Percentiles rank a stretch among this genome's conserved stretches.
These are phyloP conservation scores for Brettanomyces bruxellensis DNA, from an alignment of 805 yeast species.

Conservation along the genomic window DNA sequence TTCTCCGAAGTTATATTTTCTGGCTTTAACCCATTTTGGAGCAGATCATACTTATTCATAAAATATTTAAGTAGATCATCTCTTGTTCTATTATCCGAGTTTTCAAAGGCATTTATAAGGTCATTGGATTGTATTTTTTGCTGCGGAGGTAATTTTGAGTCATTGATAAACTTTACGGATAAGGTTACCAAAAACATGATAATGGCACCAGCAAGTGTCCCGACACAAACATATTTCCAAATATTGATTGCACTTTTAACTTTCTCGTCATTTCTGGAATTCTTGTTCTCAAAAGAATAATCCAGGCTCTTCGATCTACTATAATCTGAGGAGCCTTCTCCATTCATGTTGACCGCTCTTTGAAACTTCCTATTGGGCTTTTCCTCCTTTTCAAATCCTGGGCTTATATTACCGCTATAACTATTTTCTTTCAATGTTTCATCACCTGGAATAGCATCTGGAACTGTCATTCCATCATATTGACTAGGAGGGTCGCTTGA, in stretches of 20 bases:
- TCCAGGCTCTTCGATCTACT: no score
- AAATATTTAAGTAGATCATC: background rate
- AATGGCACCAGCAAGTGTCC: slow-evolving; percentile 1
- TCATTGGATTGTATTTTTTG: background rate
- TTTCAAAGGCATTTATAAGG: background rate
- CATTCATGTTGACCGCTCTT: no score
- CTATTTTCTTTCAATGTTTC: background rate
- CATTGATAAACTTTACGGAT: slow-evolving; percentile 1
- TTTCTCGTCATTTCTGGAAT: no score
- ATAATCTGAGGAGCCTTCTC: no score
- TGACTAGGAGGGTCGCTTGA: no score
- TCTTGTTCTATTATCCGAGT: background rate
- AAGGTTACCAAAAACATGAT: slow-evolving; percentile 1
- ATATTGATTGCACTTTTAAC: background rate
- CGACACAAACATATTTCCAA: slow-evolving; percentile 7
- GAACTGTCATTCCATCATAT: background rate
- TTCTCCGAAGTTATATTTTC: background rate
- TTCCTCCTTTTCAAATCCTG: background rate
- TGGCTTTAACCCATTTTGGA: background rate
- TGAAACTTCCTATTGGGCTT: no score
- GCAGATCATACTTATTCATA: background rate
- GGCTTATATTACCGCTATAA: background rate
- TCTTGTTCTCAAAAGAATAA: no score
- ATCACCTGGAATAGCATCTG: background rate
- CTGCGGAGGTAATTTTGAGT: background rate